Evolutionary conservation across 495 filamentous ascomycete species (phyloP), one percentile per base, ranked within the genome.

Genomic region (Aspergillus mulundensis): DNA sequence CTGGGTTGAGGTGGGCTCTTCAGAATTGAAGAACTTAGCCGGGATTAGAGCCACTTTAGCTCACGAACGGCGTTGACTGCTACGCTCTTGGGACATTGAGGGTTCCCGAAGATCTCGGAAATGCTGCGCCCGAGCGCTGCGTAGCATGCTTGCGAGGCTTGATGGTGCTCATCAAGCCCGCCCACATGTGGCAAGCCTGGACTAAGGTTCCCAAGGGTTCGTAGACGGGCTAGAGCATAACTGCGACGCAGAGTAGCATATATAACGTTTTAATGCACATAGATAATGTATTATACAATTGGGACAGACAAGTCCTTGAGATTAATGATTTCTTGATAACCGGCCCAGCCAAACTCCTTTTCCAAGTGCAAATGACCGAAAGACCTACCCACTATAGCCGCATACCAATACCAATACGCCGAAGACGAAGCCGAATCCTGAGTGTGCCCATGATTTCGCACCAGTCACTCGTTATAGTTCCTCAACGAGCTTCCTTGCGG

Each of bases 401-500:
- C 12, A 41, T 38, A 28, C 58, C 25, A 58, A 64, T 59, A 38
- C 61, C 43, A 55, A 66, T 61, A 62, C 71, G 70, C 72, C 69
- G 40, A 54, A 38, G 59, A 56, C 24, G 58, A 53, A 40, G 70
- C 72, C 69, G 40, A 54, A 38, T 61, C 57, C 24, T 59, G 54
- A 40, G 54, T 61, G 51, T 49, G 53, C 23, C 58, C 54, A 43
- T 36, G 40, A 50, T 32, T 40, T 32, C 18, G 16, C 52, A 11
- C 21, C 23, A 5, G 21, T 24, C 38, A 32, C 4, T 2, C 32
- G 14, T 25, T 14, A 77, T 23, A 79, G 54, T 63, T 79, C 77
- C 56, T 79, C 73, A 42, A 81, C 75, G 46, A 80, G 64, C 51
- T 75, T 80, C 30, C 67, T 67, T 40, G 54, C 60, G 16, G 58